These are phyloP conservation scores for Delphinella strobiligena DNA, from an alignment of 2,329 filamentous ascomycete species.

Conservation along the genomic window DNA sequence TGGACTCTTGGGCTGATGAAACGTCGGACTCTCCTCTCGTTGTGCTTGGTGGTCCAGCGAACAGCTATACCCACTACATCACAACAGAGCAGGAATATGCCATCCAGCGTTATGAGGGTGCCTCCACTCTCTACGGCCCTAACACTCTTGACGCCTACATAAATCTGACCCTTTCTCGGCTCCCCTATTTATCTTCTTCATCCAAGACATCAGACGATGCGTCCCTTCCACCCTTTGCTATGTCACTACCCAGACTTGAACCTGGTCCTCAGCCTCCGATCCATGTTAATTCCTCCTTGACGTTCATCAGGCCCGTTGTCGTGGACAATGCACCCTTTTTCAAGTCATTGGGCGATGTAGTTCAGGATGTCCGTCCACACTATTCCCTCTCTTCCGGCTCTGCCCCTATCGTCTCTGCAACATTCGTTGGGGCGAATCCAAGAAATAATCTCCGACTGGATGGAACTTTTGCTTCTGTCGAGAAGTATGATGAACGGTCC, in stretches of 20 bases:
- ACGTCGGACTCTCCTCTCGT: slow-evolving; percentile 52
- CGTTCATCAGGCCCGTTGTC: slow-evolving; percentile 70
- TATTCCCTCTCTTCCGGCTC: slow-evolving; percentile 42
- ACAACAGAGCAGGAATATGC: slow-evolving; percentile 68
- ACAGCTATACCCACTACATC: slow-evolving; percentile 80
- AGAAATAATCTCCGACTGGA: slow-evolving; percentile 76
- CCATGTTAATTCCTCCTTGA: slow-evolving; percentile 62
- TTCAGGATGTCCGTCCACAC: slow-evolving; percentile 40
- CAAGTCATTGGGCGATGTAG: slow-evolving; percentile 58
- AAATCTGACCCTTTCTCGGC: slow-evolving; percentile 64
- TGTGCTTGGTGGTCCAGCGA: slow-evolving; percentile 77
- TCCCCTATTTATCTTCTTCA: slow-evolving; percentile 50
- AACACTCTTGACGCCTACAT: slow-evolving; percentile 79
- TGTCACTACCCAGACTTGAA: slow-evolving; percentile 21
- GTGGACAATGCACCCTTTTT: slow-evolving; percentile 56
- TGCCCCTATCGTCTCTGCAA: slow-evolving; percentile 51
- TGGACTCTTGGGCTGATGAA: slow-evolving; percentile 25
- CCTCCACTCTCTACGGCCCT: slow-evolving; percentile 75
- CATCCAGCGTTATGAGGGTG: slow-evolving; percentile 89
- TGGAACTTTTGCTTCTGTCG: slow-evolving; percentile 65
- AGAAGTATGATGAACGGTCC: slow-evolving; percentile 41
- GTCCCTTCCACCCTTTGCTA: slow-evolving; percentile 20
- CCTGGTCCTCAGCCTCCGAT: slow-evolving; percentile 59
- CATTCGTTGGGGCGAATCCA: slow-evolving; percentile 79
- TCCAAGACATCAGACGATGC: slow-evolving; percentile 16